Conservation (phyloP, 1,284 basidiomycete genomes). For the Phylloboletellus chloephorus region DNA sequence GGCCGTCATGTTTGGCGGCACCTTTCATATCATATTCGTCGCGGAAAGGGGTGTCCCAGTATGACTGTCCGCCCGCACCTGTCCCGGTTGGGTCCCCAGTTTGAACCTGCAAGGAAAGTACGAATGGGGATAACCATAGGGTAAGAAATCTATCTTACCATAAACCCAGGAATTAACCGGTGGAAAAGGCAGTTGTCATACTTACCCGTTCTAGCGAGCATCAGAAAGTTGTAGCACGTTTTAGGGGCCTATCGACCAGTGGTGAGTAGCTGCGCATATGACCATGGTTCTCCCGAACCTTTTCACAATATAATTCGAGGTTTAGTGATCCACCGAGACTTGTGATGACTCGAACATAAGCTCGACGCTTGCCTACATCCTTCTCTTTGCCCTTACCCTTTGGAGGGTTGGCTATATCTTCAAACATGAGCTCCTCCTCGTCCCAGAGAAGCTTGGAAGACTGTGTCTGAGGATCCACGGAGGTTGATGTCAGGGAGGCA, state of each 20-base stretch:
- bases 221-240: constrained; percentile 97
- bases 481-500: constrained; percentile 90
- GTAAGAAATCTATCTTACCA: constrained; percentile 50
- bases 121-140: background rate
- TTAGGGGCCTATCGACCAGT: constrained; percentile 70
- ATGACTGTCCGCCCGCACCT: constrained; percentile 88
- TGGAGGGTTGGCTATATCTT: constrained; percentile 70
- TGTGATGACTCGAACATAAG: constrained; percentile 88
- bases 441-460: constrained; percentile 86
- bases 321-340: constrained; percentile 86
- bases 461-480: constrained; percentile 74
- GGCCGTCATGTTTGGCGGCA: constrained; percentile 77
- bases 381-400: constrained; percentile 88
- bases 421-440: constrained; percentile 92
- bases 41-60: constrained; percentile 92
- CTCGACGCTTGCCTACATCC: constrained; percentile 82
- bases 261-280: background rate
- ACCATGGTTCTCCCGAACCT: constrained; percentile 39
- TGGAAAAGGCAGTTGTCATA: constrained; percentile 92
- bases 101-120: constrained; percentile 58
- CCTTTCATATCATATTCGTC: constrained; percentile 87
- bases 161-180: constrained; percentile 93
- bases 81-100: constrained; percentile 97
- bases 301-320: constrained; percentile 88
- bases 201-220: constrained; percentile 83